Conservation (phyloP, 2,329 filamentous ascomycete species). For the Rutstroemia sp. region DNA sequence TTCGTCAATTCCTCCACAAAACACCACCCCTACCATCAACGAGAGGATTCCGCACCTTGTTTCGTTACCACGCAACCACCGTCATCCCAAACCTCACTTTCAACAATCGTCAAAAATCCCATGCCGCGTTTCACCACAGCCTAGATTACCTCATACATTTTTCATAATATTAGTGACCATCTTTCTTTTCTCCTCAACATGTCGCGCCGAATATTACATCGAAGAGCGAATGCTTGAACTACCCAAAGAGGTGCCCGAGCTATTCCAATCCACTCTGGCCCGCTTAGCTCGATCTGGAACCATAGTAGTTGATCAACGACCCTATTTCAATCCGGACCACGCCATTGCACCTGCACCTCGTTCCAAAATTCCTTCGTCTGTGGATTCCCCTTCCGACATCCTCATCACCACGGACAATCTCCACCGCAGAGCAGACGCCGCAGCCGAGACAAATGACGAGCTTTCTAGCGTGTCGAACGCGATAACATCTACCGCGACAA, state of each 20-base stretch:
- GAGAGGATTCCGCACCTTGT: neutral
- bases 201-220: constrained; percentile 15
- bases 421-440: neutral
- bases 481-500: constrained; percentile 6
- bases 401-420: neutral
- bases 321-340: constrained; percentile 13
- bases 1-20: neutral
- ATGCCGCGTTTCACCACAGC: constrained; percentile 9
- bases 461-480: neutral
- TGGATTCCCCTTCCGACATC: neutral
- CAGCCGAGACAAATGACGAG: neutral
- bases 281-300: constrained; percentile 25
- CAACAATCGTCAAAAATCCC: constrained; percentile 10
- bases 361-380: neutral
- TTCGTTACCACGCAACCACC: neutral
- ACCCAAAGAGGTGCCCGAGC: constrained; percentile 10
- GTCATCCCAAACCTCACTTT: neutral
- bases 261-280: constrained; percentile 20
- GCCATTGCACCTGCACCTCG: neutral
- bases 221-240: constrained; percentile 24
- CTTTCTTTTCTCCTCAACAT: constrained; percentile 20
- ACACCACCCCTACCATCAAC: neutral
- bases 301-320: constrained; percentile 26
- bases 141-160: constrained; percentile 11
- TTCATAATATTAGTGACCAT: constrained; percentile 17